Evolutionary conservation across 225 moss, liverwort and hornwort genomes (phyloP).

Genomic region (Marchantia paleacea): DNA sequence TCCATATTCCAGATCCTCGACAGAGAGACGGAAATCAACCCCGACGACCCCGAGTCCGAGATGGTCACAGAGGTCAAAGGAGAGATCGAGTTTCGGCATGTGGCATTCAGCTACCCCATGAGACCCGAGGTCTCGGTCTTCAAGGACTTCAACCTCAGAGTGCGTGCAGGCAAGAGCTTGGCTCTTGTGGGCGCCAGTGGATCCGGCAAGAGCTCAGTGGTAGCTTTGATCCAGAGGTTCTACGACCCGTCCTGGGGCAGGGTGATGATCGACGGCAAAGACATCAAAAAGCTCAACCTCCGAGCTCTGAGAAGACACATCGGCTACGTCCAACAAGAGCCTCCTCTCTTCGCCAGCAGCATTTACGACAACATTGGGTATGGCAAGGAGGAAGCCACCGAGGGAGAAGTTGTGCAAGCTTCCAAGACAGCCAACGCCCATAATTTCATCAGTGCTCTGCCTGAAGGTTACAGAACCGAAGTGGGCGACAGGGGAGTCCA

Average conservation of each 20-base stretch:
- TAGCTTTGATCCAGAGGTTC: slow-evolving; percentile 40
- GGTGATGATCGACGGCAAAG: slow-evolving; percentile 41
- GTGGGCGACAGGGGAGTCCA: slow-evolving; percentile 48
- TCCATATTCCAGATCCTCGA: slow-evolving; percentile 47
- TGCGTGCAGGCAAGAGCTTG: slow-evolving; percentile 40
- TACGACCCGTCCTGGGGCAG: slow-evolving; percentile 46
- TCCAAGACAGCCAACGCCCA: slow-evolving; percentile 47
- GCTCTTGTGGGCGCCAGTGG: slow-evolving; percentile 50
- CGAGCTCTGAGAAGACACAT: slow-evolving; percentile 39
- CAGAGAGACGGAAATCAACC: slow-evolving; percentile 40
- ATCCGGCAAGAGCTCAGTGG: slow-evolving; percentile 46
- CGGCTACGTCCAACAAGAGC: slow-evolving; percentile 48
- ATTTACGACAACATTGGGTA: slow-evolving; percentile 47
- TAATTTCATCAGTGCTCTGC: slow-evolving; percentile 37
- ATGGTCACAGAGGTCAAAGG: slow-evolving; percentile 29
- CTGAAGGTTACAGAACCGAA: slow-evolving; percentile 37
- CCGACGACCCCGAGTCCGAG: slow-evolving; percentile 41
- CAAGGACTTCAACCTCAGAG: slow-evolving; percentile 39
- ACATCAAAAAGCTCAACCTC: slow-evolving; percentile 37
- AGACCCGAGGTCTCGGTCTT: slow-evolving; percentile 42
- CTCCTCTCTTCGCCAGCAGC: slow-evolving; percentile 43
- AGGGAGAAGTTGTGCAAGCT: slow-evolving; percentile 39
- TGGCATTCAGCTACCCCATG: slow-evolving; percentile 44
- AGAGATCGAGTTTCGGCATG: slow-evolving; percentile 43
- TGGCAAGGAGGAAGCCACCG: slow-evolving; percentile 41